Base-by-base conservation (phyloP, 2,329 filamentous ascomycete species). In the Ophiobolus disseminans region DNA sequence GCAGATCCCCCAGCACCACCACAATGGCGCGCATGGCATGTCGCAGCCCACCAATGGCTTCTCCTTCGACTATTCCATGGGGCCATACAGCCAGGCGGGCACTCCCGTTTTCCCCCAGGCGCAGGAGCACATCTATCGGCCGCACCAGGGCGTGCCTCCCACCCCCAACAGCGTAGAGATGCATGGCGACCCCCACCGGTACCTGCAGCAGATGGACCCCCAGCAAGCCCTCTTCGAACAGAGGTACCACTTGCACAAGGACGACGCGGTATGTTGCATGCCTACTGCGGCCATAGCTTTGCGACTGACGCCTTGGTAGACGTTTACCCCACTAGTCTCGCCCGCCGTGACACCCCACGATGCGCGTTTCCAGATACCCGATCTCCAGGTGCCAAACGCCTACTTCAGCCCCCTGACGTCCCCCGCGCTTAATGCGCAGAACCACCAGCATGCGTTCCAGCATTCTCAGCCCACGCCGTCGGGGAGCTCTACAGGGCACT, bases 371-470 rank as follows among this genome's bases (percentile, higher is more conserved):
- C 60, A 72, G 43, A 62, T 78, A 28, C 77, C 78, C 10, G 80
- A 84, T 45, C 90, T 73, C 52, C 81, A 82, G 5, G 80, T 89
- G 3, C 86, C 87, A 0, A 83, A 83, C 26, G 83, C 88, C 25
- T 93, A 91, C 74, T 92, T 94, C 69, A 94, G 89, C 66, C 90
- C 90, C 8, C 79, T 94, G 39, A 91, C 88, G 4, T 94, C 90
- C 13, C 90, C 90, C 1, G 89, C 89, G 3, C 77, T 94, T 14
- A 87, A 89, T 69, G 88, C 89, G 1, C 88, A 91, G 68, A 83
- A 74, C 25, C 75, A 66, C 36, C 62, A 70, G 55, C 56, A 69
- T 51, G 58, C 54, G 3, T 61, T 65, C 5, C 42, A 60, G 16
- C 66, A 65, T 40, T 67, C 66, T 70, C 64, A 78, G 64, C 53